phyloP scores from a whole-genome alignment of 805 yeast genomes.

The Kuraishia piskuri region DNA sequence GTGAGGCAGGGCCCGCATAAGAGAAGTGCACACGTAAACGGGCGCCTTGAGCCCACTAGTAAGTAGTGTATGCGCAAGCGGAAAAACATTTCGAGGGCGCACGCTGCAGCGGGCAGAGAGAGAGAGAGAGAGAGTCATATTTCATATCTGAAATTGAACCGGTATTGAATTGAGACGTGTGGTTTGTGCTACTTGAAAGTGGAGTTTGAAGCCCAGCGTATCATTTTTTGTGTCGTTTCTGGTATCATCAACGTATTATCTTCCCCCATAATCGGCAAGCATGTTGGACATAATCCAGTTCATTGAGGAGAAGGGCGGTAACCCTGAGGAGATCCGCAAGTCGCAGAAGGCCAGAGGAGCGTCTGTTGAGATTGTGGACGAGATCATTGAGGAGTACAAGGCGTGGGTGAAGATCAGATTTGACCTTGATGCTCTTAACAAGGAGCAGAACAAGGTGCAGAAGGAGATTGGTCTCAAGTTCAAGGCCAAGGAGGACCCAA shows the following conservation, averaged over 20 bases:
- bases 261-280: background rate
- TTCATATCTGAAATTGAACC: background rate
- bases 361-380: slow-evolving; percentile 91
- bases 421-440: slow-evolving; percentile 85
- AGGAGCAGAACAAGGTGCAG: slow-evolving; percentile 80
- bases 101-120: background rate
- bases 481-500: slow-evolving; percentile 93
- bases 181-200: background rate
- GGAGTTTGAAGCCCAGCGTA: slow-evolving; percentile 1
- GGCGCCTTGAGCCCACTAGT: background rate
- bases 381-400: slow-evolving; percentile 84
- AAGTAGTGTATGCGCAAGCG: background rate
- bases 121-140: background rate
- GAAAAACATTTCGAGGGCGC: background rate
- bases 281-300: slow-evolving; percentile 94
- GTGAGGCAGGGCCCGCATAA: too few relatives aligned
- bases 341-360: slow-evolving; percentile 95
- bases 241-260: background rate
- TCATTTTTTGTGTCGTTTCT: slow-evolving; percentile 4
- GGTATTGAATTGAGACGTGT: background rate
- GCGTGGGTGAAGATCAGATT: slow-evolving; percentile 88
- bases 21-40: too few relatives aligned
- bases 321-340: slow-evolving; percentile 78
- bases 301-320: slow-evolving; percentile 94
- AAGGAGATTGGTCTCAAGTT: slow-evolving; percentile 88